Conservation (phyloP, 192 early-diverging fungal genomes). For the Backusella circina region DNA sequence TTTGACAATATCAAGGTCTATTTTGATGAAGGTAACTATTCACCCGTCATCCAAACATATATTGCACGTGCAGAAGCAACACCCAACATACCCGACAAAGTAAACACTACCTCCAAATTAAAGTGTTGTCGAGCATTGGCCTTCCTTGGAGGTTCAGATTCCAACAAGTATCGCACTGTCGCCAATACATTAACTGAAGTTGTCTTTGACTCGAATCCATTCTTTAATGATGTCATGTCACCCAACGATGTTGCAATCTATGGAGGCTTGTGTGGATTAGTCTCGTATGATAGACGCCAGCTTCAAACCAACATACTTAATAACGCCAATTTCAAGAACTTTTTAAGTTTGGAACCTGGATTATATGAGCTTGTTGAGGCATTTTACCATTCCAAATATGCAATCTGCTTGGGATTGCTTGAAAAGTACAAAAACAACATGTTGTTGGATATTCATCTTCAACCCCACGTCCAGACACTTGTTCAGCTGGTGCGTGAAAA, state of each 20-base stretch:
- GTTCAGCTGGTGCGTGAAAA: slow-evolving; percentile 70
- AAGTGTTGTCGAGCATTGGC: slow-evolving; percentile 64
- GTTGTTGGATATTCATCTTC: slow-evolving; percentile 67
- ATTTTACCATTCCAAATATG: slow-evolving; percentile 79
- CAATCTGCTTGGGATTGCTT: slow-evolving; percentile 61
- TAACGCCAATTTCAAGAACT: slow-evolving; percentile 69
- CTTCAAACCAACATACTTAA: slow-evolving; percentile 70
- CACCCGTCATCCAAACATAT: slow-evolving; percentile 62
- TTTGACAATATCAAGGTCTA: slow-evolving; percentile 76
- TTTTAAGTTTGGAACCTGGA: slow-evolving; percentile 81
- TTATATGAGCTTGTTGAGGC: slow-evolving; percentile 64
- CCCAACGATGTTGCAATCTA: slow-evolving; percentile 83
- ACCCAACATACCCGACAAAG: slow-evolving; percentile 60
- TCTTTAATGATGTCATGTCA: slow-evolving; percentile 48
- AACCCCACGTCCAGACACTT: slow-evolving; percentile 63
- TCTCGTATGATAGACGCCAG: slow-evolving; percentile 70
- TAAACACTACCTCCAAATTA: slow-evolving; percentile 53
- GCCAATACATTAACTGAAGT: slow-evolving; percentile 61
- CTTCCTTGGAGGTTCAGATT: slow-evolving; percentile 48
- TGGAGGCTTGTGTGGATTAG: slow-evolving; percentile 73
- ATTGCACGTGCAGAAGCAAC: slow-evolving; percentile 67
- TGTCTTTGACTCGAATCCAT: slow-evolving; percentile 44
- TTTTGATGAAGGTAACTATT: slow-evolving; percentile 64
- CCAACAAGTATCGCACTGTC: slow-evolving; percentile 57
- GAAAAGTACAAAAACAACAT: slow-evolving; percentile 42